A percentile compares a stretch with the other conserved stretches of the same genome.
Conservation (phyloP, 495 filamentous ascomycete species). For the Echria macrotheca region DNA sequence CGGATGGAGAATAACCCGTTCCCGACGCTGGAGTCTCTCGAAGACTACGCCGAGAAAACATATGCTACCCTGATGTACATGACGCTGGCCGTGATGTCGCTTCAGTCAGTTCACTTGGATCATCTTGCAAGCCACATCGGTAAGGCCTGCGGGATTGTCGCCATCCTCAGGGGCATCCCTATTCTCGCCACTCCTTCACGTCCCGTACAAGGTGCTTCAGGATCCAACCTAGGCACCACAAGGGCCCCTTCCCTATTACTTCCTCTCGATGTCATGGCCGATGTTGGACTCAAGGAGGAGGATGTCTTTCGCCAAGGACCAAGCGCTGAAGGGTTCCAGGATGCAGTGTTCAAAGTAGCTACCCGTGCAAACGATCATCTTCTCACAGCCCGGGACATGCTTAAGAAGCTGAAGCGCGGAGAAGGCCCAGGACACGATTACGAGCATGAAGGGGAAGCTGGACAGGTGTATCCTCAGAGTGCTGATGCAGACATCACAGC, state of each 20-base stretch:
- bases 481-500: constrained; percentile 26
- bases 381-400: constrained; percentile 89
- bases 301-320: constrained; percentile 78
- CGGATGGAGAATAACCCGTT: constrained; percentile 82
- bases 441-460: constrained; percentile 76
- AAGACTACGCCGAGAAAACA: constrained; percentile 87
- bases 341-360: constrained; percentile 87
- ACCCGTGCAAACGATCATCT: constrained; percentile 92
- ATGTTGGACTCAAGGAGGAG: constrained; percentile 73
- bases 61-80: constrained; percentile 93
- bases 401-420: constrained; percentile 68
- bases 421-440: constrained; percentile 74
- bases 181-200: constrained; percentile 72
- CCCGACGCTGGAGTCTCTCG: constrained; percentile 62
- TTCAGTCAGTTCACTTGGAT: constrained; percentile 77
- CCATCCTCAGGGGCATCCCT: constrained; percentile 76
- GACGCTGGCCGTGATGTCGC: constrained; percentile 67
- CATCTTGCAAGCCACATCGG: constrained; percentile 92
- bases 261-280: constrained; percentile 86
- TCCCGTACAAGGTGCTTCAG: constrained; percentile 39
- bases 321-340: constrained; percentile 68
- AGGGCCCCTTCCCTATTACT: constrained; percentile 50
- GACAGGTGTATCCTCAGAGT: constrained; percentile 53
- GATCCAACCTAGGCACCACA: constrained; percentile 29
- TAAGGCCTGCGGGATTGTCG: constrained; percentile 83